Percentiles rank a stretch among this genome's conserved stretches.
Evolutionary conservation across 192 early-diverging fungal genomes (phyloP).

Genomic region (Jimgerdemannia flammicorona): DNA sequence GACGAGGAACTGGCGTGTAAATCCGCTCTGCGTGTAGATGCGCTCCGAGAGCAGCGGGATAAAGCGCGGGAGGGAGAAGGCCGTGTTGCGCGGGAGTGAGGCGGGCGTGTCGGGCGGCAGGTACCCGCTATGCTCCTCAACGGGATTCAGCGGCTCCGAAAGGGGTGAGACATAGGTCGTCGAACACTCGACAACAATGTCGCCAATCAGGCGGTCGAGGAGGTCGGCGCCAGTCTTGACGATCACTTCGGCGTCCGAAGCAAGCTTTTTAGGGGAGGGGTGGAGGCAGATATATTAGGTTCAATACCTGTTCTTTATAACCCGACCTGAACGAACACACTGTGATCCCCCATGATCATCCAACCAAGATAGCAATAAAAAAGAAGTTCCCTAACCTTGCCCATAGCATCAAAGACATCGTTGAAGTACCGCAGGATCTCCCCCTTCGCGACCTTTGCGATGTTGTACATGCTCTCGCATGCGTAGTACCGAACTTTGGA

Average conservation of each 20-base stretch:
- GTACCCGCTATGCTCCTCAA: slow-evolving; percentile 14
- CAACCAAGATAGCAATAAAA: neutral
- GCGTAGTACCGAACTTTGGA: slow-evolving; percentile 96
- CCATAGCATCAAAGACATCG: slow-evolving; percentile 95
- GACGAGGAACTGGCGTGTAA: slow-evolving; percentile 88
- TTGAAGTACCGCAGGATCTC: slow-evolving; percentile 91
- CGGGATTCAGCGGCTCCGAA: slow-evolving; percentile 30
- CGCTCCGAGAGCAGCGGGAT: slow-evolving; percentile 92
- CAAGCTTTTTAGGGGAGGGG: slow-evolving; percentile 46
- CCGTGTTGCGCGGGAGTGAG: slow-evolving; percentile 55
- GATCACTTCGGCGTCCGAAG: slow-evolving; percentile 83
- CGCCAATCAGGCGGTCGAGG: slow-evolving; percentile 92
- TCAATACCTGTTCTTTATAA: too few species aligned
- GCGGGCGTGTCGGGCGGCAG: slow-evolving; percentile 30
- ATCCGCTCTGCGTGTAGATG: slow-evolving; percentile 87
- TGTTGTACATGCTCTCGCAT: slow-evolving; percentile 98
- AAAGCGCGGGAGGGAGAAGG: slow-evolving; percentile 90
- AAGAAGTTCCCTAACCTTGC: slow-evolving; percentile 58
- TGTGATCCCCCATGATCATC: too few species aligned
- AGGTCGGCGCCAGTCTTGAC: slow-evolving; percentile 96
- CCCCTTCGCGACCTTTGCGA: slow-evolving; percentile 91
- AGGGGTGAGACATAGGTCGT: slow-evolving; percentile 60
- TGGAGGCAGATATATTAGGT: neutral
- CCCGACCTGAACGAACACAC: too few species aligned
- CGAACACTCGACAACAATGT: slow-evolving; percentile 91